These are phyloP conservation scores for Claviceps sp. DNA, from an alignment of 2,329 filamentous ascomycete genomes.

Conservation along the genomic window DNA sequence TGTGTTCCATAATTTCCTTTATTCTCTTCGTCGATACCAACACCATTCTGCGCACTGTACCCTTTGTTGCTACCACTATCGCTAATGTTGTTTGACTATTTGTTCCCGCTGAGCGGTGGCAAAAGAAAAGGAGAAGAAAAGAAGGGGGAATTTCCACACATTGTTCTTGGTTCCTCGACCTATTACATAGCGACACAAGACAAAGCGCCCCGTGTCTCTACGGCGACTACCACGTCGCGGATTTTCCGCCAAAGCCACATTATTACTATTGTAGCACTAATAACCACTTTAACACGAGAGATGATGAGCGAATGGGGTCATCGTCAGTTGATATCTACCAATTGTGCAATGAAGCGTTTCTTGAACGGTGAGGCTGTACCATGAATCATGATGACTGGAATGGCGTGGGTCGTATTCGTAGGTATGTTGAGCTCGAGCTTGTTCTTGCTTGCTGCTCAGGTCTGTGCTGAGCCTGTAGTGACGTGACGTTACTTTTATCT, in stretches of 20 bases:
- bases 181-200: neutral
- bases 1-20: slow-evolving; percentile 6
- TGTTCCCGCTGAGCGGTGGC: neutral
- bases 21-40: slow-evolving; percentile 12
- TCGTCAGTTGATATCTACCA: neutral
- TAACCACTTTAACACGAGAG: neutral
- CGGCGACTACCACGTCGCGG: neutral
- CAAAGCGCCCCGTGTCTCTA: neutral
- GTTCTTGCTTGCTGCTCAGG: neutral
- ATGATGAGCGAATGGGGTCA: neutral
- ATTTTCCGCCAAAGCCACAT: neutral
- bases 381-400: neutral
- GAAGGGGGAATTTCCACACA: neutral
- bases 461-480: too few species aligned
- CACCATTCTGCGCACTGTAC: slow-evolving; percentile 7
- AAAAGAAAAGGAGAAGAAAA: neutral
- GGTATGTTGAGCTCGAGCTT: neutral
- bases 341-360: neutral
- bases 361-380: neutral
- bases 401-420: neutral
- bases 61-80: slow-evolving; percentile 1
- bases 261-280: neutral
- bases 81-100: neutral
- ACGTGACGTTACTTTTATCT: too few species aligned
- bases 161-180: neutral